Conservation (phyloP, 768 basidiomycete species). For the Suillus hirtellus region DNA sequence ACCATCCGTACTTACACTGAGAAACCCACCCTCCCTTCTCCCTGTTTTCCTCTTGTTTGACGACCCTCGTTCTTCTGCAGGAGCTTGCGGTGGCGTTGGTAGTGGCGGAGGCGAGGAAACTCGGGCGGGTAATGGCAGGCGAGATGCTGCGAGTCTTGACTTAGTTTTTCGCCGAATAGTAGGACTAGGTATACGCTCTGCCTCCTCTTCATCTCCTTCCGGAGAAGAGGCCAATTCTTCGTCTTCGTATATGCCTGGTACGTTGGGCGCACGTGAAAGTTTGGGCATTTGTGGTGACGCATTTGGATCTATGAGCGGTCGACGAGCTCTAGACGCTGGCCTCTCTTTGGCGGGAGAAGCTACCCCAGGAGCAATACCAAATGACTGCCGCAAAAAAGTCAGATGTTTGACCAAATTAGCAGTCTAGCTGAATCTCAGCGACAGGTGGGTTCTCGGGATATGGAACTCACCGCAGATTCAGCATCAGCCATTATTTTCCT, state of each 20-base stretch:
- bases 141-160: constrained; percentile 49
- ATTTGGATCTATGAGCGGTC: constrained; percentile 43
- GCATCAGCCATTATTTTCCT: constrained; percentile 69
- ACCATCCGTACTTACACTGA: constrained; percentile 41
- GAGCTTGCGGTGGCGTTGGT: constrained; percentile 33
- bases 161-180: constrained; percentile 44
- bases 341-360: constrained; percentile 41
- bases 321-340: constrained; percentile 51
- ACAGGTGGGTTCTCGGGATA: background rate
- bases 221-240: constrained; percentile 51
- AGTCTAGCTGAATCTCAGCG: constrained; percentile 39
- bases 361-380: constrained; percentile 41
- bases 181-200: constrained; percentile 39
- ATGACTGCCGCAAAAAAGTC: constrained; percentile 60
- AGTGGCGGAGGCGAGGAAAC: constrained; percentile 40
- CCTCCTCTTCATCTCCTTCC: constrained; percentile 44
- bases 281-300: constrained; percentile 52
- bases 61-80: constrained; percentile 37
- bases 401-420: constrained; percentile 66
- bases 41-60: constrained; percentile 25
- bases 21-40: constrained; percentile 52
- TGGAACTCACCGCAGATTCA: constrained; percentile 62
- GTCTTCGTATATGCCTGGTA: constrained; percentile 69
- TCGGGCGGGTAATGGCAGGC: constrained; percentile 48
- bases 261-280: constrained; percentile 62